Base-by-base conservation (phyloP, 495 filamentous ascomycete genomes). In the Umbilicaria muhlenbergii region DNA sequence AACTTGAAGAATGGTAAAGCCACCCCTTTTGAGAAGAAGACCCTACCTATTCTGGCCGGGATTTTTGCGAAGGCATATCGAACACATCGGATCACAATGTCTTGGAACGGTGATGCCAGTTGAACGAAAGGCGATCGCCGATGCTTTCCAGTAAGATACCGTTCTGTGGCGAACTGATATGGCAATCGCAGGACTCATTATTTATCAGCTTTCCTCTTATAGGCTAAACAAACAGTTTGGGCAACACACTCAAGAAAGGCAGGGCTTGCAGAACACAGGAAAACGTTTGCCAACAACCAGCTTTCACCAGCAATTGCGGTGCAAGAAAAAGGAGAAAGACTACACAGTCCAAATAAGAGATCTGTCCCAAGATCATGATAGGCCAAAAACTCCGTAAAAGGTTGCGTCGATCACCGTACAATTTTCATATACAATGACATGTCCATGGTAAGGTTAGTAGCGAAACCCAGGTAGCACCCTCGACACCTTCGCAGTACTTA, bases 11-110 rank as follows among this genome's bases (percentile, higher is more conserved):
- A 87, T 11, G 83, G 83, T 18, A 82, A 54, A 13, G 79, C 68
- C 11, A 86, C 81, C 15, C 50, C 45, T 58, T 77, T 83, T n/a
- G 73, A 76, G 58, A 87, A 82, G 66, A 88, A 86, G 11, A 86
- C 75, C 34, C 73, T 63, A 13, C 79, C 78, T 37, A 87, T 70
- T 24, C 52, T 66, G 12, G 80, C 66, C 2, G 78, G 75, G 38
- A 87, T 71, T 46, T 71, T 69, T 21, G 75, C 70, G 54, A 87
- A 87, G 19, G 77, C 80, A 67, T 81, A 86, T 43, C 80, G 73
- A 32, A 86, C 76, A 54, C 78, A 85, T 32, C 79, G 64, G 43
- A 85, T 67, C 14, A 84, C 78, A 34, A 83, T 52, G 54, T 86
- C 82, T 51, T 86, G 78, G 51, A 88, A 88, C 12, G 66, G 59